phyloP scores from a whole-genome alignment of 2,329 filamentous ascomycete species.

The Alternaria sp. region DNA sequence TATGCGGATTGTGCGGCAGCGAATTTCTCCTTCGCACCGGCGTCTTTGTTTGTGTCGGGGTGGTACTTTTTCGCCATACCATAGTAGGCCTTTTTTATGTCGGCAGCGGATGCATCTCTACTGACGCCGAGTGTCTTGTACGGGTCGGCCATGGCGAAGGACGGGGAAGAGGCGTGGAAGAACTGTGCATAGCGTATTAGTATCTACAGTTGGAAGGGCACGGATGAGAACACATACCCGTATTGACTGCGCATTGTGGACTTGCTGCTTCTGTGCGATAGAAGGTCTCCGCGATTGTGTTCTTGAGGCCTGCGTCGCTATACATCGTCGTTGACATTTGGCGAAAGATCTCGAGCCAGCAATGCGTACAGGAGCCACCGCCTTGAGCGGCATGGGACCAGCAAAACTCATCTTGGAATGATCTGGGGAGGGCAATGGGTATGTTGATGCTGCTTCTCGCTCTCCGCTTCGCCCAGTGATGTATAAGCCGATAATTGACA shows the following conservation, averaged over 20 bases:
- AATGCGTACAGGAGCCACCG: constrained; percentile 44
- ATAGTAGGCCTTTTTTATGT: constrained; percentile 99
- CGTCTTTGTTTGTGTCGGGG: constrained; percentile 96
- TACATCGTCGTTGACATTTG: constrained; percentile 42
- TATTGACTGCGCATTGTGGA: constrained; percentile 37
- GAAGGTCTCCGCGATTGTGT: constrained; percentile 39
- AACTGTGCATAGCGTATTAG: constrained; percentile 36
- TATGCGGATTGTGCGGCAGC: constrained; percentile 92
- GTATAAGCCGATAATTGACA: constrained; percentile 15
- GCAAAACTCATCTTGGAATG: constrained; percentile 45
- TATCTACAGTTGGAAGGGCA: not conserved
- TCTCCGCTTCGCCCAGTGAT: constrained; percentile 12
- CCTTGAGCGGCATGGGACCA: constrained; percentile 47
- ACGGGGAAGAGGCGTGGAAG: constrained; percentile 61
- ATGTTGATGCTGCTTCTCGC: constrained; percentile 21
- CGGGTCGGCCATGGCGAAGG: constrained; percentile 76
- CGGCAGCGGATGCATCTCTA: constrained; percentile 80
- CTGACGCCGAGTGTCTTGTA: constrained; percentile 86
- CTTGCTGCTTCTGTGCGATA: constrained; percentile 28
- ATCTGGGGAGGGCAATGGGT: constrained; percentile 17
- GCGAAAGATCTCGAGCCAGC: constrained; percentile 35
- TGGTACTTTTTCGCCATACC: constrained; percentile 97
- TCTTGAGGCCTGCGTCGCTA: constrained; percentile 38
- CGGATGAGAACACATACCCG: constrained; percentile 35
- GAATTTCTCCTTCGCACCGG: constrained; percentile 93